phyloP scores from a whole-genome alignment of 2,329 filamentous ascomycete genomes.

The Fusarium nisikadoi region DNA sequence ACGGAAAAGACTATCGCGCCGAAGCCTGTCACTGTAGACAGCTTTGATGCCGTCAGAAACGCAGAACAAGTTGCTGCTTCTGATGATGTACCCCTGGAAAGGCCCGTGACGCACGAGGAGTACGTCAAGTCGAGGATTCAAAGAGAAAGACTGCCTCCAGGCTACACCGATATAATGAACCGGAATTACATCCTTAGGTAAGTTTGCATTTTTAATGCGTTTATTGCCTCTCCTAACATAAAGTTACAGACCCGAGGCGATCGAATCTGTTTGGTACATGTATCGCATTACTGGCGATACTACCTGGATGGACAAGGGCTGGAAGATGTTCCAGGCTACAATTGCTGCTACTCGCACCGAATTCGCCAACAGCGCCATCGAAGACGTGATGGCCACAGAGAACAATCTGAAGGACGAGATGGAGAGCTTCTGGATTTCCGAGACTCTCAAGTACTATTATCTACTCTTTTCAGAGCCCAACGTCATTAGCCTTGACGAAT shows the following conservation, averaged over 20 bases:
- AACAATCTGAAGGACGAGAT: constrained; percentile 68
- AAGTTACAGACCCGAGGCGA: constrained; percentile 76
- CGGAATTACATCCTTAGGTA: constrained; percentile 71
- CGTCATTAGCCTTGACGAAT: constrained; percentile 74
- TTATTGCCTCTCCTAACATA: not conserved
- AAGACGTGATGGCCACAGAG: constrained; percentile 64
- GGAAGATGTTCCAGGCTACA: constrained; percentile 84
- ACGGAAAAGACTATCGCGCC: not conserved
- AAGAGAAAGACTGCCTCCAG: constrained; percentile 58
- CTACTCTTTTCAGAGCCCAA: constrained; percentile 77
- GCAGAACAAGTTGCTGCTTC: constrained; percentile 9
- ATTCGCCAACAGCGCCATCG: constrained; percentile 76
- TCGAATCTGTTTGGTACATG: constrained; percentile 89
- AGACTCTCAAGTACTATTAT: constrained; percentile 94
- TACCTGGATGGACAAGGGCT: constrained; percentile 81
- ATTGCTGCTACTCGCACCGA: constrained; percentile 72
- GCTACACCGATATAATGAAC: constrained; percentile 59
- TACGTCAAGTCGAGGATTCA: constrained; percentile 60
- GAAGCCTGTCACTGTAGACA: constrained; percentile 18
- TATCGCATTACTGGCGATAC: constrained; percentile 88
- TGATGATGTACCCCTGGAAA: constrained; percentile 16
- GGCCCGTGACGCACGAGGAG: constrained; percentile 64
- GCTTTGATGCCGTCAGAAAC: constrained; percentile 21
- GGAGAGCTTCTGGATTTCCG: constrained; percentile 92
- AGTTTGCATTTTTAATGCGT: constrained; percentile 41